Conservation (phyloP, 2,329 filamentous ascomycete genomes). For the Colletotrichum higginsianum region DNA sequence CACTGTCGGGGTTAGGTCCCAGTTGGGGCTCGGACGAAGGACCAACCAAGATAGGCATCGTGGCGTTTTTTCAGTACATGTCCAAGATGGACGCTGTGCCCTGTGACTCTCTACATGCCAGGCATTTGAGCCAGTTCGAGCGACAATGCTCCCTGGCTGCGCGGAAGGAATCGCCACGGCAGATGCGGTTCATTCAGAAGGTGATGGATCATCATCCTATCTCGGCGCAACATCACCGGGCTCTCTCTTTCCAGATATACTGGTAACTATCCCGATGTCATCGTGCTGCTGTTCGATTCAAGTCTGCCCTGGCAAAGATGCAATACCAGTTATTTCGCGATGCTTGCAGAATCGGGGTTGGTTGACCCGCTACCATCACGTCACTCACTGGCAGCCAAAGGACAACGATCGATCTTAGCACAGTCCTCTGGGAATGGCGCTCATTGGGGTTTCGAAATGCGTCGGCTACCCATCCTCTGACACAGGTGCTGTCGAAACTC, state of each 20-base stretch:
- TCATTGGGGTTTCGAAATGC: constrained; percentile 19
- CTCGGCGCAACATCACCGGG: neutral
- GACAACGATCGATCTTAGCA: no score
- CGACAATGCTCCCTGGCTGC: neutral
- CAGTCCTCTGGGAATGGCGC: neutral
- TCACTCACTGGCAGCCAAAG: neutral
- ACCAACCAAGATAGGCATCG: constrained; percentile 5
- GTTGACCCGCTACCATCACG: neutral
- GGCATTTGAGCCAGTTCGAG: no score
- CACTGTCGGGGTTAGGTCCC: constrained; percentile 6
- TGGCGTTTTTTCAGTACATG: neutral
- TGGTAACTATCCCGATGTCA: neutral
- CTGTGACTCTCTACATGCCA: neutral
- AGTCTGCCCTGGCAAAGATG: constrained; percentile 4
- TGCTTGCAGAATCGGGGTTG: neutral
- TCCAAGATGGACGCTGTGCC: no score
- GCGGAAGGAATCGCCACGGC: neutral
- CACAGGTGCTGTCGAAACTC: constrained; percentile 10
- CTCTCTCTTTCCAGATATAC: neutral
- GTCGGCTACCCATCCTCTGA: constrained; percentile 4
- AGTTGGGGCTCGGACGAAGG: constrained; percentile 13
- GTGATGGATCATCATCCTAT: constrained; percentile 27
- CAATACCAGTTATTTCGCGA: neutral
- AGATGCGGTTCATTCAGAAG: constrained; percentile 25
- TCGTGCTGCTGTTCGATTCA: constrained; percentile 28